Base-by-base conservation (phyloP, 2,329 filamentous ascomycete species). In the Macrophomina phaseolina region DNA sequence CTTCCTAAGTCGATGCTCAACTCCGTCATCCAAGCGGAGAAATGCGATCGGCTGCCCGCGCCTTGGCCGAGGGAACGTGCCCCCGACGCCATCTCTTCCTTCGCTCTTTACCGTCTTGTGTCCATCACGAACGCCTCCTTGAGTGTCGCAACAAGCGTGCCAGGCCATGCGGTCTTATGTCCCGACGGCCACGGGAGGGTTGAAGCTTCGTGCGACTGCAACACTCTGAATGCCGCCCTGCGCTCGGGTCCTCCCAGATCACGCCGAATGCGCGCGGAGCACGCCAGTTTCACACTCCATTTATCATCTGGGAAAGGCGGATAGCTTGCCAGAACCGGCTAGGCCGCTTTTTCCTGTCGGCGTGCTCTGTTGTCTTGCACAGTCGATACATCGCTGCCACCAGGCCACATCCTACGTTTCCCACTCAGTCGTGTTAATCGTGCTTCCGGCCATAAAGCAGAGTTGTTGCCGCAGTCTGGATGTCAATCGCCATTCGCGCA, bases 11-110 rank as follows among this genome's bases (percentile, higher is more conserved):
- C 32, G 52, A 38, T 23, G n/a, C 11, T 4, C 23, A 11, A 18
- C 56, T 46, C 45, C 42, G 58, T 38, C 58, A 49, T 62, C 9
- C n/a, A 16, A 3, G 42, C 58, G 58, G 58, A 62, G 58, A 62
- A 48, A 38, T 49, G 45, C 58, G 45, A 62, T 62, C 58, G 58
- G 58, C n/a, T 62, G n/a, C 9, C 52, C 52, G 16, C 52, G 52
- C 12, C 32, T 49, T 49, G 58, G 58, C 58, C 58, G 58, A 49
- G 38, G 42, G 49, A 52, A 52, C 49, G 23, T 52, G 49, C 32
- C 28, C 32, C 12, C 51, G 16, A 4, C 51, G 51, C 51, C 51
- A 34, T n/a, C 7, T 9, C 32, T 7, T 34, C 51, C 51, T 30
- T n/a, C 30, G 18, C 11, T 7, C 12, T 38, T 28, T 23, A 4